These are phyloP conservation scores for Pythium angustatum DNA, from an alignment of 352 stramenopile genomes.

Conservation along the genomic window DNA sequence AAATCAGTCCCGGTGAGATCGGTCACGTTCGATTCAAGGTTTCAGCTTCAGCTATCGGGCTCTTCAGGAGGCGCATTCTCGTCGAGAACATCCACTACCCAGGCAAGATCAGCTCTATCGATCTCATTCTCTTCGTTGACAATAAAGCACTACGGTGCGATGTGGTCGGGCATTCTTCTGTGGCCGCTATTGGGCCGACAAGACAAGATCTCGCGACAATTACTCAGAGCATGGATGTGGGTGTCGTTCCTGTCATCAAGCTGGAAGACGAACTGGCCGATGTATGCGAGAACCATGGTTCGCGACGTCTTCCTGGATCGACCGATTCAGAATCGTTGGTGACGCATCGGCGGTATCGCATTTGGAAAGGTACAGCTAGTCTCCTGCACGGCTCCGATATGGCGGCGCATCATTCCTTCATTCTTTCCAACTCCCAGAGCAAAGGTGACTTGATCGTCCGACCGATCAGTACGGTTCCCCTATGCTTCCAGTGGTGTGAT, in stretches of 20 bases:
- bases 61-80: constrained; percentile 80
- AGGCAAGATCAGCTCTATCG: constrained; percentile 73
- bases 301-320: not conserved
- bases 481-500: constrained; percentile 60
- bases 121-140: constrained; percentile 85
- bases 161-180: constrained; percentile 24
- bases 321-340: constrained; percentile 34
- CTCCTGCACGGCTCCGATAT: constrained; percentile 26
- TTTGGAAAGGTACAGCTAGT: constrained; percentile 34
- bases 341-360: constrained; percentile 55
- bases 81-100: constrained; percentile 86
- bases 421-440: constrained; percentile 66
- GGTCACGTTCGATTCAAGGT: constrained; percentile 60
- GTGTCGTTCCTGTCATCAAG: constrained; percentile 68
- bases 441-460: constrained; percentile 50
- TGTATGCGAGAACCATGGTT: not conserved
- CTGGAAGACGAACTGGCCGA: constrained; percentile 57
- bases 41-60: constrained; percentile 65
- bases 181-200: not conserved
- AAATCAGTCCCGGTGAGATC: constrained; percentile 62
- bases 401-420: not conserved
- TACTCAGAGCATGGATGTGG: constrained; percentile 44
- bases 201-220: not conserved
- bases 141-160: constrained; percentile 57
- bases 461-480: constrained; percentile 68